Base-by-base conservation (phyloP, 2,329 filamentous ascomycete genomes). In the Monilinia aucupariae region DNA sequence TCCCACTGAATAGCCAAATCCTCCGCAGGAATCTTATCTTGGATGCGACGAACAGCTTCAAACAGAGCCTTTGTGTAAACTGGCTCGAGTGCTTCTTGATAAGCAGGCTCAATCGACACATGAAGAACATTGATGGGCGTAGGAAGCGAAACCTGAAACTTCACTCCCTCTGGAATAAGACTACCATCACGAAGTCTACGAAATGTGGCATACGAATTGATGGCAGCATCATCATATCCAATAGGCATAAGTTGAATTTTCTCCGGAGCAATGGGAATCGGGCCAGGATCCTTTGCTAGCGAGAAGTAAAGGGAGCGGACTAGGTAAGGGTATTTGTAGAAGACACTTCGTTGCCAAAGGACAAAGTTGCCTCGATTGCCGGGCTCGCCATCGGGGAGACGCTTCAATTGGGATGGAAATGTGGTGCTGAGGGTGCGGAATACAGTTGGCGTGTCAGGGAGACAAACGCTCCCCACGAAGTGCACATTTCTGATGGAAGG, bases 351-450 rank as follows among this genome's bases (percentile, higher is more conserved):
- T 65, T 77, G 77, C 67, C 71, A 78, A 43, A 60, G 58, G 17
- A 75, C 71, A 60, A 74, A 78, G 37, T 67, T 69, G 10, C 71
- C 54, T 34, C 77, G 71, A 48, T 71, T 51, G 17, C 71, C 75
- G 8, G 76, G 75, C 65, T 79, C 77, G 53, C 77, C 77, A 65
- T 79, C 78, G 3, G 77, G 76, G 4, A 79, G 73, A 41, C 73
- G 72, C 32, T 67, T 69, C 32, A 78, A 67, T 15, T 74, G 76
- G 27, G 67, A 63, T 4, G 74, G 72, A 2, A 78, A 69, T 5
- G 65, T 65, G 8, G 68, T 63, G n/a, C 64, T 61, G 43, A 74
- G 69, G 37, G 64, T 68, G 3, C 65, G 71, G 59, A 79, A 75
- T 20, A 75, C 73, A 17, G 73, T 69, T 51, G 72, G 68, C 4